Evolutionary conservation across 2,329 filamentous ascomycete species (phyloP).

Genomic region (Clonostachys solani): DNA sequence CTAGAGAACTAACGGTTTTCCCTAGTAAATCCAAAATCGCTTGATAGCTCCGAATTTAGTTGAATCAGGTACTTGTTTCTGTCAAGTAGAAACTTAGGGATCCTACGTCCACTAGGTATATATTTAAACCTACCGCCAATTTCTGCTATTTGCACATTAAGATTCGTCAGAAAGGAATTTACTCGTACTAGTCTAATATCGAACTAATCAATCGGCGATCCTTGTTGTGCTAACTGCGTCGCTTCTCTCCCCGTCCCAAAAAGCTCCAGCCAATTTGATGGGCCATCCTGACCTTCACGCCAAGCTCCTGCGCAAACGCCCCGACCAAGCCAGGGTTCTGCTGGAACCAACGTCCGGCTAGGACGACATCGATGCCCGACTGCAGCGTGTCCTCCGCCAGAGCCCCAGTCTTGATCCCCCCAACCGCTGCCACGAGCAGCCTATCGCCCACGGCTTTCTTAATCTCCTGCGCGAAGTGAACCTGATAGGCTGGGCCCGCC

Average conservation of each 20-base stretch:
- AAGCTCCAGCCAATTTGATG: slow-evolving; percentile 23
- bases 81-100: too few relatives aligned
- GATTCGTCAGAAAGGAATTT: too few relatives aligned
- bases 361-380: slow-evolving; percentile 35
- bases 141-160: too few relatives aligned
- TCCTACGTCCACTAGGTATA: too few relatives aligned
- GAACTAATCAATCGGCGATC: too few relatives aligned
- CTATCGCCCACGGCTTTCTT: slow-evolving; percentile 64
- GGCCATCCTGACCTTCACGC: slow-evolving; percentile 34
- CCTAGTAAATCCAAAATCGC: too few relatives aligned
- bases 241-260: neutral
- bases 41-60: too few relatives aligned
- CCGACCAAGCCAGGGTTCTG: slow-evolving; percentile 48
- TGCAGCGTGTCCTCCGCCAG: slow-evolving; percentile 35
- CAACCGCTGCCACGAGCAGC: slow-evolving; percentile 45
- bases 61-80: too few relatives aligned
- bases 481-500: slow-evolving; percentile 66
- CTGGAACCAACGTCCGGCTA: slow-evolving; percentile 44
- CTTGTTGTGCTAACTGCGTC: too few relatives aligned
- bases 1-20: too few relatives aligned
- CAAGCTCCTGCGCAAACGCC: slow-evolving; percentile 44
- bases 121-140: too few relatives aligned
- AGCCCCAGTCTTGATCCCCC: slow-evolving; percentile 23
- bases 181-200: too few relatives aligned
- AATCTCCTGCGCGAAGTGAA: slow-evolving; percentile 65